phyloP scores from a whole-genome alignment of 306 rosid genomes.

The Rosa lucieae region DNA sequence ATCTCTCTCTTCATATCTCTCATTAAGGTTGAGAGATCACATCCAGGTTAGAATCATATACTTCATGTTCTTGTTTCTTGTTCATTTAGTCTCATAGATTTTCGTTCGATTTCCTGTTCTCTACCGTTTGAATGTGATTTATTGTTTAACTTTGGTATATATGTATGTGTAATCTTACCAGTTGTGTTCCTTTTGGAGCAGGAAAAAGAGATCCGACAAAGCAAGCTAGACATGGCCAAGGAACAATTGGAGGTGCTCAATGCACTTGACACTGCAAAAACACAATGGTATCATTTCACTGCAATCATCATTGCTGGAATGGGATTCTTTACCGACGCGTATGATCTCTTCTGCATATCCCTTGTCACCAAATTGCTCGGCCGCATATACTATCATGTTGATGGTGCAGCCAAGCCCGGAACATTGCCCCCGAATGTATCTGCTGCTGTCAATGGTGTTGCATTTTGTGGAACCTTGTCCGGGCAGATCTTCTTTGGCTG shows the following conservation, averaged over 20 bases:
- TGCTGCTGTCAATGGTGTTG: constrained; percentile 48
- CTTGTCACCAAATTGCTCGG: constrained; percentile 50
- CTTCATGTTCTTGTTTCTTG: not conserved
- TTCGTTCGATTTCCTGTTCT: not conserved
- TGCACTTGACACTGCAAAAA: constrained; percentile 42
- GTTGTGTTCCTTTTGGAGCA: not conserved
- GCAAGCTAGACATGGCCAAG: constrained; percentile 31
- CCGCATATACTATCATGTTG: constrained; percentile 44
- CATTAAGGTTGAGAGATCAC: not conserved
- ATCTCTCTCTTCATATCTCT: not conserved
- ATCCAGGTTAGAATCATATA: not conserved
- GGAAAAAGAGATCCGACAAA: not conserved
- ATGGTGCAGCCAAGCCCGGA: constrained; percentile 41
- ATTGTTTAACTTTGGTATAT: not conserved
- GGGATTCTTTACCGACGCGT: constrained; percentile 55
- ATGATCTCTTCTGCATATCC: constrained; percentile 49
- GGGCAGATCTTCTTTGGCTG: constrained; percentile 54
- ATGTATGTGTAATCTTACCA: not conserved
- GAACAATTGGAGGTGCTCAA: constrained; percentile 32
- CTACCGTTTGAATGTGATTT: not conserved
- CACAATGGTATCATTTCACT: constrained; percentile 46
- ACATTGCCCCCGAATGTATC: constrained; percentile 48
- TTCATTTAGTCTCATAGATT: not conserved
- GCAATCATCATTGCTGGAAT: constrained; percentile 45
- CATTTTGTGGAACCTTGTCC: constrained; percentile 37